Evolutionary conservation across 2,329 filamentous ascomycete species (phyloP), one percentile per base, ranked within the genome.

Genomic region (Blumeriella jaapii): DNA sequence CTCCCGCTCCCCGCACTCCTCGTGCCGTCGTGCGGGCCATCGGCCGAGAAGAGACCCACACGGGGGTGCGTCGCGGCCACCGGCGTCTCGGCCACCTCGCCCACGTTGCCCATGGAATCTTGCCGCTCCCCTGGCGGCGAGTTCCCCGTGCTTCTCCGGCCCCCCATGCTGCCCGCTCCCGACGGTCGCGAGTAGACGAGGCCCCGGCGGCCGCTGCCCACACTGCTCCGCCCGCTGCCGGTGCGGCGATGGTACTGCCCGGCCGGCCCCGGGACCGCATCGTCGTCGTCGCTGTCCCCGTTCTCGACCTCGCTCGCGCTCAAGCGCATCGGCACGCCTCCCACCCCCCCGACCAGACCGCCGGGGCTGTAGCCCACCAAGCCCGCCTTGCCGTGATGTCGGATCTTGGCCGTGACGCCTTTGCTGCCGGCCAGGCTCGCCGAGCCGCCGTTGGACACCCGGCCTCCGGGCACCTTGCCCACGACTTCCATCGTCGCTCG

Each of bases 301-400:
- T 83, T 85, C 51, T 93, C 86, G 10, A 96, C 83, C 59, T 98
- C 91, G 32, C 83, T 93, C n/a, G 91, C 89, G 56, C 84, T 93
- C 43, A 98, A 67, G 27, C 91, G 78, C 60, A 95, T 75, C 2
- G 91, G 91, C 24, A 96, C 87, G 36, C 85, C 86, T 25, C 78
- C 74, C 1, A 79, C 72, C 25, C 74, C 74, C 27, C 74, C 74
- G 38, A 71, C 65, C 36, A 78, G 60, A 40, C 89, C 87, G 38
- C 68, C 73, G 2, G 82, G 79, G 7, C 78, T 77, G 57, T 93
- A 94, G 24, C 83, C 78, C 6, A 82, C 75, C 3, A 84, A 30
- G 26, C 77, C 82, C 6, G 77, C 78, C 55, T 89, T 86, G 44
- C 82, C 80, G 56, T 89, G 82, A 56, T 93, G 86, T 45, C 85